Evolutionary conservation across 306 rosid species (phyloP), one percentile per base, ranked within the genome.

Genomic region (Mimosa pudica): DNA sequence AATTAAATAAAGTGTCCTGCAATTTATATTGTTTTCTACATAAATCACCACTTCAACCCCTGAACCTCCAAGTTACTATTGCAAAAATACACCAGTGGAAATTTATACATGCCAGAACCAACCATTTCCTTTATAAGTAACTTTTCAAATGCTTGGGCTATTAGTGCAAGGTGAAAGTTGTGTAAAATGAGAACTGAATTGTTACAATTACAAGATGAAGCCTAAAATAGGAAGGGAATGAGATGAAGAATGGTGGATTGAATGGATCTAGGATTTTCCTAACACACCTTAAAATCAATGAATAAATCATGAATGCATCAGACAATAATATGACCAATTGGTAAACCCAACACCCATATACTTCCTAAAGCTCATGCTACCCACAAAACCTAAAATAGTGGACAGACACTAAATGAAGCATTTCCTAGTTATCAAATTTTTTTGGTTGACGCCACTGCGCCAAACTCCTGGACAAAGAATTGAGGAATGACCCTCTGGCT

Each of bases 401-500:
- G 54, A 11, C 46, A 54, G 72, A 77, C 71, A 84, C 32, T 4
- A 17, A 42, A 68, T 38, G 44, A 79, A 41, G 38, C 51, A 17
- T 61, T 79, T 76, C 66, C 82, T 89, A 92, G 85, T 84, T 87
- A 84, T 93, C 97, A 11, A 83, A 88, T 86, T 88, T 92, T 90
- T 96, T 96, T 0, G 94, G 91, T 81, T 88, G 92, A 66, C 71
- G 87, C 96, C 93, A 83, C 61, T 86, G 94, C 3, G 84, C 84
- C 82, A 91, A 77, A 63, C 77, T 86, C 85, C 81, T 90, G 61
- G 93, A 87, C 84, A 91, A 85, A 47, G 91, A 89, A 65, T 90
- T 60, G n/a, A 93, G 89, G 75, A 90, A 83, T 73, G 97, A 85
- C 33, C 70, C 78, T 84, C 84, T 93, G 20, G 87, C 74, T 62